Evolutionary conservation across 202 grass and related monocot species (phyloP), one percentile per base, ranked within the genome.

Genomic region (Carex sylvatica): DNA sequence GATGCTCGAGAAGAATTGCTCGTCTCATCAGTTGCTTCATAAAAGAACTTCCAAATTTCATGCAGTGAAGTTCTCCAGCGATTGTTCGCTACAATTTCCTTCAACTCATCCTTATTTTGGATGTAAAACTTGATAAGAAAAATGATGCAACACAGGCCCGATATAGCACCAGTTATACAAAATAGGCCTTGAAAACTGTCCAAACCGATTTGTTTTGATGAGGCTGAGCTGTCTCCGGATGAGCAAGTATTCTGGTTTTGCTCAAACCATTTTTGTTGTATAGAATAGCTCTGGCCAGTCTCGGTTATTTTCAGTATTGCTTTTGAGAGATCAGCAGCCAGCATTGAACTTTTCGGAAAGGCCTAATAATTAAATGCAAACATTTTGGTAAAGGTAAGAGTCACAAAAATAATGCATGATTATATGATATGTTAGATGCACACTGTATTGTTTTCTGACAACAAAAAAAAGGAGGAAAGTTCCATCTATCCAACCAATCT

Each of bases 101-200:
- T 31, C 36, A 93, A 42, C 8, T 3, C 0, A 0, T 4, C 56
- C 66, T 75, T 40, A 60, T 83, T 88, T 44, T 33, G 9, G 2
- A 55, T 55, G 79, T 63, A 6, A 75, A 93, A 91, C 33, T 24
- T 16, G 46, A 22, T 24, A 3, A 97, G 83, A 65, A 88, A 86
- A 51, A 87, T 6, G 65, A 74, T 13, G 75, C 70, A 83, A 38
- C 85, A 91, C 19, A 89, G 0, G 22, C 87, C 51, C 0, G 91
- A 91, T 18, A 80, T 85, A 59, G 35, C 53, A 38, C 90, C 90
- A 22, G 93, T 93, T 66, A 97, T 38, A 46, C 89, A 80, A 82
- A 97, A 97, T 1, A 94, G 88, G 20, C 89, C 90, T 85, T 82
- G 38, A 83, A 94, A 97, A 88, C 84, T 97, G 8, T 24, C 8